Evolutionary conservation across 2,329 filamentous ascomycete genomes (phyloP).

Genomic region (Aureobasidium uvarum): DNA sequence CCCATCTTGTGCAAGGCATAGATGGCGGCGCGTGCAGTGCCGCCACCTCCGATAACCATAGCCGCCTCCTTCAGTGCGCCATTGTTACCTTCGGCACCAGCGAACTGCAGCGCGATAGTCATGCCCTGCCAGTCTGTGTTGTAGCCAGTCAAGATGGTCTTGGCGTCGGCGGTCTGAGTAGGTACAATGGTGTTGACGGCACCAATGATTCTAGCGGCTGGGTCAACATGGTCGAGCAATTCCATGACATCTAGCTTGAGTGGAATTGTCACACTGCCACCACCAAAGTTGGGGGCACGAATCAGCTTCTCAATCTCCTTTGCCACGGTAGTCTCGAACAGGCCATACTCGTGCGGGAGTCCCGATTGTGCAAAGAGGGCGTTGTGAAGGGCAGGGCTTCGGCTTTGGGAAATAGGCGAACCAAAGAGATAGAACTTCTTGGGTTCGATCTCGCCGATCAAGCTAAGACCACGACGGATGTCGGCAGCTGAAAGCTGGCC

Average conservation of each 20-base stretch:
- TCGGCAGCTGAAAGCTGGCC: slow-evolving; percentile 89
- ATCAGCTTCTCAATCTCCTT: slow-evolving; percentile 65
- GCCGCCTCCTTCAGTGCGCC: slow-evolving; percentile 46
- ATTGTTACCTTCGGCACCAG: slow-evolving; percentile 55
- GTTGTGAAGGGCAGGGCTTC: slow-evolving; percentile 89
- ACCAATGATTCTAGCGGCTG: slow-evolving; percentile 77
- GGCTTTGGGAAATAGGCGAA: slow-evolving; percentile 74
- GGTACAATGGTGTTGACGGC: slow-evolving; percentile 93
- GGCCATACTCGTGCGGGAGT: slow-evolving; percentile 77
- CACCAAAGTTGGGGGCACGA: slow-evolving; percentile 73
- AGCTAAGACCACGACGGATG: slow-evolving; percentile 72
- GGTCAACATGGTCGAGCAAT: slow-evolving; percentile 74
- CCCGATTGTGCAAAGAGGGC: slow-evolving; percentile 72
- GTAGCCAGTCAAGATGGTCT: slow-evolving; percentile 65
- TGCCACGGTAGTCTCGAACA: slow-evolving; percentile 69
- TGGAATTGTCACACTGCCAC: slow-evolving; percentile 93
- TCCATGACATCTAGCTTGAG: slow-evolving; percentile 86
- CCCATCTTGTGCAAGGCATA: slow-evolving; percentile 82
- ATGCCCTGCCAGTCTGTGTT: slow-evolving; percentile 98
- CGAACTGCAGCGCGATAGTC: slow-evolving; percentile 70
- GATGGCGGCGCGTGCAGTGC: slow-evolving; percentile 87
- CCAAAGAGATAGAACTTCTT: slow-evolving; percentile 87
- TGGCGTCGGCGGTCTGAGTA: slow-evolving; percentile 40
- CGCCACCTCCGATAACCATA: slow-evolving; percentile 86
- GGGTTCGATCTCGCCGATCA: slow-evolving; percentile 74